Conservation (phyloP, 2,329 filamentous ascomycete species). For the Camptophora hylomeconis region DNA sequence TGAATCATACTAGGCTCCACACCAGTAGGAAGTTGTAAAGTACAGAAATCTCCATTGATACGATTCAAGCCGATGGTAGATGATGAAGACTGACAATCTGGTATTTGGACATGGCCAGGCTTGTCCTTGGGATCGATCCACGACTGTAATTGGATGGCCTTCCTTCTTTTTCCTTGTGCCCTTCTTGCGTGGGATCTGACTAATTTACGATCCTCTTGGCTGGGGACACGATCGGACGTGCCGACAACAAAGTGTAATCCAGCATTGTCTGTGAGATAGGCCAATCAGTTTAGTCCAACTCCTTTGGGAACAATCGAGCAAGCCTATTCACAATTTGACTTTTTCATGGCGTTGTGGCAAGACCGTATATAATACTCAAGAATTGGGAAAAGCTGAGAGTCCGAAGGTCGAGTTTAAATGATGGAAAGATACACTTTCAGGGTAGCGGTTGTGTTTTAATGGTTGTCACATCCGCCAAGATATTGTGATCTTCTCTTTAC, state of each 20-base stretch:
- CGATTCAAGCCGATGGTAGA: no score
- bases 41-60: conserved; percentile 1
- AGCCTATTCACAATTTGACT: conserved; percentile 1
- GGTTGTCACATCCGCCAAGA: not conserved
- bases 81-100: no score
- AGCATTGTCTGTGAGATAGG: not conserved
- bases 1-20: conserved; percentile 4
- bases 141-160: not conserved
- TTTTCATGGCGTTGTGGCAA: conserved; percentile 1
- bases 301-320: no score
- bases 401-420: no score
- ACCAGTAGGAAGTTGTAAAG: conserved; percentile 1
- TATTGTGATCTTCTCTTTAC: no score
- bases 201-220: not conserved
- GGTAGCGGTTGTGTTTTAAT: no score
- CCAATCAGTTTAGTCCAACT: not conserved
- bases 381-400: no score
- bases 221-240: not conserved
- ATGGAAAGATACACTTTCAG: no score
- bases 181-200: conserved; percentile 2
- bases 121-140: conserved; percentile 3
- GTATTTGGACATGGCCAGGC: no score
- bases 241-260: conserved; percentile 2
- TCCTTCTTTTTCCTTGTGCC: conserved; percentile 3
- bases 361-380: no score